Evolutionary conservation across 148 eudicot species (phyloP).

Genomic region (Agrostemma githago): DNA sequence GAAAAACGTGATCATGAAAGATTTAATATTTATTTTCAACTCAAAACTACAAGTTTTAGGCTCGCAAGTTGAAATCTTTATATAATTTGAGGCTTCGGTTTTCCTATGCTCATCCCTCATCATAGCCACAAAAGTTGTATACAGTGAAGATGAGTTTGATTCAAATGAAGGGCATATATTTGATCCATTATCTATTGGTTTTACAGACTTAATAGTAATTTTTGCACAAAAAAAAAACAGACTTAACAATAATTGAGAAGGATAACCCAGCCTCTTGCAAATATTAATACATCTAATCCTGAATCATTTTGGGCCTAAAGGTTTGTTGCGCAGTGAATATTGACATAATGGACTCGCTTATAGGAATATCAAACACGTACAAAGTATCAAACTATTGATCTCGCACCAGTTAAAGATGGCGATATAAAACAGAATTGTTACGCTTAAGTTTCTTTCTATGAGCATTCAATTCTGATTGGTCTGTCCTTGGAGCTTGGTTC

Average conservation of each 20-base stretch:
- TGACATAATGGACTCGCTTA: not conserved
- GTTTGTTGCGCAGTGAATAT: not conserved
- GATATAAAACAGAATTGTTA: not conserved
- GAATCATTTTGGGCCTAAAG: not conserved
- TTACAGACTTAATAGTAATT: too few species aligned
- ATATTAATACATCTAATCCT: not conserved
- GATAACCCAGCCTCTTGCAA: not conserved
- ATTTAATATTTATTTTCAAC: too few species aligned
- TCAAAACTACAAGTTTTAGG: too few species aligned
- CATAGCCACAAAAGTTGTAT: too few species aligned
- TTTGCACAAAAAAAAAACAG: too few species aligned
- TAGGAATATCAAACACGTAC: not conserved
- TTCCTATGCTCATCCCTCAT: too few species aligned
- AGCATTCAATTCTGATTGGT: not conserved
- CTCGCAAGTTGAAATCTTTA: too few species aligned
- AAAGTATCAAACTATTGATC: not conserved
- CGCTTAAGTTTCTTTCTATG: not conserved
- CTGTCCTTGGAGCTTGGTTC: slow-evolving; percentile 18
- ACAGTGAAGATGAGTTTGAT: too few species aligned
- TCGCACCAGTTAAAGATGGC: not conserved
- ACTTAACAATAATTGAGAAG: not conserved
- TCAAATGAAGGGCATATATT: not conserved
- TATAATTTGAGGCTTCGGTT: too few species aligned
- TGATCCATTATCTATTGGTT: not conserved
- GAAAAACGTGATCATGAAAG: too few species aligned